phyloP scores from a whole-genome alignment of 2,329 filamentous ascomycete genomes.

The Pseudogymnoascus sp. region DNA sequence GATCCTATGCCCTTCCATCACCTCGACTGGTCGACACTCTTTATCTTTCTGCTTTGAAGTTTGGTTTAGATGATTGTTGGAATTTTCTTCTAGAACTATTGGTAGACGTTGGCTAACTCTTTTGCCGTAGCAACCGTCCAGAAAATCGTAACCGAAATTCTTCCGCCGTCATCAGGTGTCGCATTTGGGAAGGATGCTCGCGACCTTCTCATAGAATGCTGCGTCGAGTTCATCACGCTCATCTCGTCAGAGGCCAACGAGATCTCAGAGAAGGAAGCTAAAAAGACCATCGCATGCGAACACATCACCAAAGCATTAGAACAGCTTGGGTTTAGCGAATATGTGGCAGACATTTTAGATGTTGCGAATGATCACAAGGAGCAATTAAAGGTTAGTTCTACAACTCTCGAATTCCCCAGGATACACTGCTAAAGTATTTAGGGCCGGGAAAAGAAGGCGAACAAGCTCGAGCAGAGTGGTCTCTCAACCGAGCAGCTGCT shows the following conservation, averaged over 20 bases:
- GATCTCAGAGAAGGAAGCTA: slow-evolving; percentile 96
- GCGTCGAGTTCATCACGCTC: slow-evolving; percentile 97
- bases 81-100: neutral
- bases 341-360: slow-evolving; percentile 78
- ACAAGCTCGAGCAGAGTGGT: slow-evolving; percentile 92
- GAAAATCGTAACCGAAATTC: slow-evolving; percentile 89
- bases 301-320: slow-evolving; percentile 94
- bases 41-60: neutral
- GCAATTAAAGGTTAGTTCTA: slow-evolving; percentile 66
- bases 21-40: neutral
- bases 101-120: slow-evolving; percentile 10
- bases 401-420: neutral
- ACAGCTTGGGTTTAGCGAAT: slow-evolving; percentile 86
- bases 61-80: slow-evolving; percentile 1
- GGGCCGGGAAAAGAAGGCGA: slow-evolving; percentile 93
- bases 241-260: slow-evolving; percentile 99
- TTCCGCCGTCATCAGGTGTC: slow-evolving; percentile 67
- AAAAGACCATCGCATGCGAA: slow-evolving; percentile 98
- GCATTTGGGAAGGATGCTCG: slow-evolving; percentile 92
- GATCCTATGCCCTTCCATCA: neutral
- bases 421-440: slow-evolving; percentile 32
- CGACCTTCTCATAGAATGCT: slow-evolving; percentile 94
- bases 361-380: slow-evolving; percentile 90
- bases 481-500: slow-evolving; percentile 86
- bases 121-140: slow-evolving; percentile 55